A percentile compares a stretch with the other conserved stretches of the same genome.
Conservation (phyloP, 495 filamentous ascomycete species). For the Aspergillus heteromorphus region DNA sequence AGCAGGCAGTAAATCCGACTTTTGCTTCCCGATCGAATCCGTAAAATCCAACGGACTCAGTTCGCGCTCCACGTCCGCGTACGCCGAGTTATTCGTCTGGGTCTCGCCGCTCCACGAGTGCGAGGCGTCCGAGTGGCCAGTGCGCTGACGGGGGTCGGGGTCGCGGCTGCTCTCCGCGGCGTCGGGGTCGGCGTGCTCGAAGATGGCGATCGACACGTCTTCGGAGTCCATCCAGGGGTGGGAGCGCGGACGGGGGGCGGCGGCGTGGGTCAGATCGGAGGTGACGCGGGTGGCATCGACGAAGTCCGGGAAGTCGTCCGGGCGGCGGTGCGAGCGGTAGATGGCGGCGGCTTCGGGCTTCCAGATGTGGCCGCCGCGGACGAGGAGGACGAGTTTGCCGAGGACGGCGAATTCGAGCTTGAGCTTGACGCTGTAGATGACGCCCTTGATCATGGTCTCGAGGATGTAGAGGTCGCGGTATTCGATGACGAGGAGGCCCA, state of each 20-base stretch:
- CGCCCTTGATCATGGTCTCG: conserved; percentile 55
- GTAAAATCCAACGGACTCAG: conserved; percentile 26
- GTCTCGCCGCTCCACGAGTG: conserved; percentile 32
- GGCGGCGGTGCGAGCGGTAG: not conserved
- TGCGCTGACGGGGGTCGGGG: conserved; percentile 11
- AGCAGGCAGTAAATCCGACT: too few relatives aligned
- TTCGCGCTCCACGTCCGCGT: conserved; percentile 5
- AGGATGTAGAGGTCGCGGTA: conserved; percentile 52
- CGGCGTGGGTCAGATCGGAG: conserved; percentile 38
- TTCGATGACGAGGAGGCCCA: conserved; percentile 52
- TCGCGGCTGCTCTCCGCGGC: not conserved
- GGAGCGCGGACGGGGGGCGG: conserved; percentile 8
- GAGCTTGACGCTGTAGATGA: conserved; percentile 60
- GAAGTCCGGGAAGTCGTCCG: conserved; percentile 35
- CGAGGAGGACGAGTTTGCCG: conserved; percentile 41
- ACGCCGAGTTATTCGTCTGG: conserved; percentile 17
- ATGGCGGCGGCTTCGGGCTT: conserved; percentile 32
- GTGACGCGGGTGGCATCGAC: conserved; percentile 42
- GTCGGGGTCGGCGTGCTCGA: conserved; percentile 31
- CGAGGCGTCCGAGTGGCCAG: conserved; percentile 24
- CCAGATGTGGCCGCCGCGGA: conserved; percentile 36
- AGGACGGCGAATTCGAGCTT: conserved; percentile 63
- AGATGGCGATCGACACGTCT: conserved; percentile 42
- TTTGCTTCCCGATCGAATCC: conserved; percentile 1
- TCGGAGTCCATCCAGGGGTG: conserved; percentile 36